Evolutionary conservation across 73 alveolate species (phyloP).

Genomic region (Symbiodinium natans): DNA sequence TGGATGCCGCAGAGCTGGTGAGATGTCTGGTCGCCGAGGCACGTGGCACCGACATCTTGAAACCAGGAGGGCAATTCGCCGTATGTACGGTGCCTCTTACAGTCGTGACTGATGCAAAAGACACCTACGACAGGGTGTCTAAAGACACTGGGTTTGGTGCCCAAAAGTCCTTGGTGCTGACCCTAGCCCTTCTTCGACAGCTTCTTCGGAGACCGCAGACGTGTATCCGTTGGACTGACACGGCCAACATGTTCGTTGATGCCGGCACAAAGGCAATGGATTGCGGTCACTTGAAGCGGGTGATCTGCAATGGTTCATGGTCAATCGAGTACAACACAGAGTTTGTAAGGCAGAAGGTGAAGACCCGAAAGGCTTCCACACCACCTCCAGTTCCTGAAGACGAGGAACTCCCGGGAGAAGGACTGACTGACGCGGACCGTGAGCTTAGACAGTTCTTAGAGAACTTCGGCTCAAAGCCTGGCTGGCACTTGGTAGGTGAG

Average conservation of each 20-base stretch:
- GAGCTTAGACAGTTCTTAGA: neutral
- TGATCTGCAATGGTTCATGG: neutral
- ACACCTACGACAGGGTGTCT: neutral
- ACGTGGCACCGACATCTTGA: neutral
- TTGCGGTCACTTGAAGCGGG: neutral
- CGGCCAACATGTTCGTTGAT: neutral
- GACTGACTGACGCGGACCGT: neutral
- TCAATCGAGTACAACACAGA: neutral
- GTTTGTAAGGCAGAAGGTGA: neutral
- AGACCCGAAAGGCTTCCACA: neutral
- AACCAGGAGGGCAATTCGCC: neutral
- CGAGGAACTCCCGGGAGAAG: neutral
- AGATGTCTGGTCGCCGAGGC: neutral
- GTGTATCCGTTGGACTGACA: neutral
- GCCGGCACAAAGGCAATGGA: neutral
- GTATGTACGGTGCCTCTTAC: neutral
- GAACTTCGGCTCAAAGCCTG: neutral
- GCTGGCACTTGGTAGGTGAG: constrained; percentile 18
- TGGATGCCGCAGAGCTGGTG: neutral
- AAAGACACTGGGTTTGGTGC: neutral
- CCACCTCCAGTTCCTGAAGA: neutral
- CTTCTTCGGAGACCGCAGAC: neutral
- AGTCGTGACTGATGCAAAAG: neutral
- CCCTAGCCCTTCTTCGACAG: neutral
- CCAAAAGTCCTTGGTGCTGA: neutral